Conservation (phyloP, 2,329 filamentous ascomycete species). For the Botrytis fabae region DNA sequence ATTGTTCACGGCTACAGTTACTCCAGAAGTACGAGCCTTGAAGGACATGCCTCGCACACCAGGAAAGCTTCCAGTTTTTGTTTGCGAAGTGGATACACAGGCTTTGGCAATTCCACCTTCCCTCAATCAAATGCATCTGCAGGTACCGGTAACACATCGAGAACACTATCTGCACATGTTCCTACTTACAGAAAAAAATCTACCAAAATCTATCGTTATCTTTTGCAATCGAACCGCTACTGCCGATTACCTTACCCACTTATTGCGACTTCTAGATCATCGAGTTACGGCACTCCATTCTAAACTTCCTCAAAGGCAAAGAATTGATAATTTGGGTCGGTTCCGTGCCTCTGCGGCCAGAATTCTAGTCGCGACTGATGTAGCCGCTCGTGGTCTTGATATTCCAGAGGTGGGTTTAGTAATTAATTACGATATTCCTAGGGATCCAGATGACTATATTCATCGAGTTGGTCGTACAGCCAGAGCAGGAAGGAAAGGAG, state of each 20-base stretch:
- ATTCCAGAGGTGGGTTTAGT: slow-evolving; percentile 90
- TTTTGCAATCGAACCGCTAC: slow-evolving; percentile 93
- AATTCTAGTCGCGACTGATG: slow-evolving; percentile 91
- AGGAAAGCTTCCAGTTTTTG: slow-evolving; percentile 74
- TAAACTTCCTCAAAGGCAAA: slow-evolving; percentile 77
- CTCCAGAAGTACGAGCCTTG: slow-evolving; percentile 83
- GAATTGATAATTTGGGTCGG: slow-evolving; percentile 82
- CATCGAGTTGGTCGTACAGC: slow-evolving; percentile 95
- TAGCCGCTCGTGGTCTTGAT: slow-evolving; percentile 90
- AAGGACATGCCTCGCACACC: slow-evolving; percentile 72
- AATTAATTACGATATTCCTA: slow-evolving; percentile 91
- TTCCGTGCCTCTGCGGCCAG: slow-evolving; percentile 89
- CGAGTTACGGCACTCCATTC: slow-evolving; percentile 91
- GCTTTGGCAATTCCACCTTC: slow-evolving; percentile 76
- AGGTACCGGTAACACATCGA: slow-evolving; percentile 87
- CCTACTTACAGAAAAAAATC: slow-evolving; percentile 74
- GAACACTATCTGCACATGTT: slow-evolving; percentile 94
- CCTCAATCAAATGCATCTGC: slow-evolving; percentile 80
- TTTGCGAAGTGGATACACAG: slow-evolving; percentile 83
- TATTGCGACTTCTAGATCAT: slow-evolving; percentile 82
- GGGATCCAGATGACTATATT: slow-evolving; percentile 97
- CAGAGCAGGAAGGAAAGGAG: slow-evolving; percentile 80
- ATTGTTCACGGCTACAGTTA: slow-evolving; percentile 94
- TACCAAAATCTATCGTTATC: slow-evolving; percentile 77
- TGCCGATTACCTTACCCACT: slow-evolving; percentile 84